A percentile compares a stretch with the other conserved stretches of the same genome.
phyloP scores from a whole-genome alignment of 148 eudicot species.

The Camellia granthamiana region DNA sequence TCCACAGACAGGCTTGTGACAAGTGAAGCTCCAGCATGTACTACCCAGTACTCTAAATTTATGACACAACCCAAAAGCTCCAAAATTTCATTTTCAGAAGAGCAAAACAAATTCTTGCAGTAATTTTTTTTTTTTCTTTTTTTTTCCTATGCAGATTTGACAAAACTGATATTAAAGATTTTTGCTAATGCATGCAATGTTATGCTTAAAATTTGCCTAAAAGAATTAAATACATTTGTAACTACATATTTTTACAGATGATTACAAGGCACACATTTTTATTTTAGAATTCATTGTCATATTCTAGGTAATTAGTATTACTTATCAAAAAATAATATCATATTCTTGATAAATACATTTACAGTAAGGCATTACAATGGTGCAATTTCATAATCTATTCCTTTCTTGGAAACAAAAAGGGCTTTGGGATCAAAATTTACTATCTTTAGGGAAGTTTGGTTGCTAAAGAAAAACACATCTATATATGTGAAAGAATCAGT shows the following conservation, averaged over 20 bases:
- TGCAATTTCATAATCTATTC: not conserved
- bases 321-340: not conserved
- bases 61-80: slow-evolving; percentile 7
- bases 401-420: not conserved
- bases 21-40: not conserved
- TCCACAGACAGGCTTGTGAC: not conserved
- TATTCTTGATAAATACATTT: not conserved
- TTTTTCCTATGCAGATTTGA: not conserved
- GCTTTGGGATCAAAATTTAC: not conserved
- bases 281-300: not conserved
- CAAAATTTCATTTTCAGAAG: not conserved
- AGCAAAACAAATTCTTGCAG: slow-evolving; percentile 1
- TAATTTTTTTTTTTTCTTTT: too few species aligned
- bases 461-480: not conserved
- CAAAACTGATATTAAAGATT: not conserved
- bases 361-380: too few species aligned
- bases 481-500: not conserved
- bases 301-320: not conserved
- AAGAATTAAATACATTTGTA: not conserved
- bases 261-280: not conserved
- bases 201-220: not conserved
- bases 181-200: not conserved
- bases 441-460: not conserved
- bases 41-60: slow-evolving; percentile 1
- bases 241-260: not conserved